A percentile compares a stretch with the other conserved stretches of the same genome.
These are phyloP conservation scores for Neofusicoccum cordaticola DNA, from an alignment of 2,329 filamentous ascomycete species.

Conservation along the genomic window DNA sequence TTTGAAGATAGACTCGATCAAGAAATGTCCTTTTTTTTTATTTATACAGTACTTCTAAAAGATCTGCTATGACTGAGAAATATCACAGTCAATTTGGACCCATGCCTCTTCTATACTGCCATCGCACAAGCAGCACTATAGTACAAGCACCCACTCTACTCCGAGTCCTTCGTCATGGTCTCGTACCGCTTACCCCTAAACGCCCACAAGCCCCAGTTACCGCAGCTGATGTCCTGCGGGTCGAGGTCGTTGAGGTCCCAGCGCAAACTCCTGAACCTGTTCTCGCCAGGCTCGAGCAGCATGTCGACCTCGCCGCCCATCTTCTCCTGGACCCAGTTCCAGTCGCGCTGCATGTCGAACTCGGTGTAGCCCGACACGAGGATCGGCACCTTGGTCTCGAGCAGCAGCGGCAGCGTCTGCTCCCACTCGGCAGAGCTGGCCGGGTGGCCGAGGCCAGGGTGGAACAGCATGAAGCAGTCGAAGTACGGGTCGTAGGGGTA, in stretches of 20 bases:
- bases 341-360: constrained; percentile 89
- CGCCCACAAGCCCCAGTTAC: constrained; percentile 96
- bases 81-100: not conserved
- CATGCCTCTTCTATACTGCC: not conserved
- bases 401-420: constrained; percentile 79
- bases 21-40: not conserved
- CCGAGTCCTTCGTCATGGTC: constrained; percentile 54
- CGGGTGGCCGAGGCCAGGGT: constrained; percentile 92
- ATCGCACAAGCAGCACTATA: not conserved
- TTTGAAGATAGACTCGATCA: not conserved
- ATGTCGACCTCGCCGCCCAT: constrained; percentile 89
- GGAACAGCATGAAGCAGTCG: constrained; percentile 95
- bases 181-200: constrained; percentile 97
- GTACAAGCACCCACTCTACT: not conserved
- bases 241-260: constrained; percentile 98
- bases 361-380: constrained; percentile 95
- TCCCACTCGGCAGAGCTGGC: constrained; percentile 92
- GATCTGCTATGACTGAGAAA: not conserved
- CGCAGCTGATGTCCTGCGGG: constrained; percentile 88
- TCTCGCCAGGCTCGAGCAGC: constrained; percentile 87
- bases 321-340: constrained; percentile 83
- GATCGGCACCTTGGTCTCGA: constrained; percentile 94
- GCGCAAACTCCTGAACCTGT: constrained; percentile 84
- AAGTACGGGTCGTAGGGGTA: constrained; percentile 97
- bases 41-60: not conserved